Evolutionary conservation across 2,329 filamentous ascomycete species (phyloP).

Genomic region (Colletotrichum paranaense): DNA sequence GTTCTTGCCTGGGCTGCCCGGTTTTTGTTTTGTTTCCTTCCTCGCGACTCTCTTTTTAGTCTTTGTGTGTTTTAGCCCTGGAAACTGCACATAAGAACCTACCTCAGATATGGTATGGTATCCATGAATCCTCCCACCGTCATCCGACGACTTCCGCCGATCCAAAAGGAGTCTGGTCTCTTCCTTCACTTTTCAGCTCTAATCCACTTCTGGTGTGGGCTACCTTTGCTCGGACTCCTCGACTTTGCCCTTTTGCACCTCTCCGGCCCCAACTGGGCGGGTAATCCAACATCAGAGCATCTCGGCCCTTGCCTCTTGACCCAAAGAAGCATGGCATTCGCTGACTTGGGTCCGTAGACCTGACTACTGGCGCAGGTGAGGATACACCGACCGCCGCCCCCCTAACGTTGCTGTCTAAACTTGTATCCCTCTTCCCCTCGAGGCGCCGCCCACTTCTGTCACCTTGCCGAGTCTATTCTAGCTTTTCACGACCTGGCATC

Average conservation of each 20-base stretch:
- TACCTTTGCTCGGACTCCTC: conserved; percentile 9
- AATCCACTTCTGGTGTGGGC: neutral
- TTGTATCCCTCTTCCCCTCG: conserved; percentile 7
- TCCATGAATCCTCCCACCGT: conserved; percentile 1
- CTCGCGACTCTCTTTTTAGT: neutral
- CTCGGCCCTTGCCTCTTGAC: conserved; percentile 15
- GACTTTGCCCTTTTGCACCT: neutral
- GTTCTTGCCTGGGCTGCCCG: neutral
- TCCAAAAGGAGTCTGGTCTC: conserved; percentile 3
- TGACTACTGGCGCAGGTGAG: conserved; percentile 9
- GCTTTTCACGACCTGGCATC: neutral
- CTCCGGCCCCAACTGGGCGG: conserved; percentile 11
- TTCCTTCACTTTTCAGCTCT: neutral
- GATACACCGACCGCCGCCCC: neutral
- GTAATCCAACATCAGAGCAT: neutral
- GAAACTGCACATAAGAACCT: neutral
- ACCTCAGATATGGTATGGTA: no score
- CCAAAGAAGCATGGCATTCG: neutral
- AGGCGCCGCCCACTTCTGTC: conserved; percentile 6
- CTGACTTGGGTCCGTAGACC: neutral
- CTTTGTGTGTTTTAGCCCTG: conserved; percentile 6
- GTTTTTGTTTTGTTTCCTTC: conserved; percentile 19
- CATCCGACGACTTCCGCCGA: conserved; percentile 16
- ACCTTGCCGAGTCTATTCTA: conserved; percentile 6
- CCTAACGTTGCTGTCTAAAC: neutral